A percentile compares a stretch with the other conserved stretches of the same genome.
phyloP scores from a whole-genome alignment of 2,329 filamentous ascomycete species.

The Aspergillus awamori region DNA sequence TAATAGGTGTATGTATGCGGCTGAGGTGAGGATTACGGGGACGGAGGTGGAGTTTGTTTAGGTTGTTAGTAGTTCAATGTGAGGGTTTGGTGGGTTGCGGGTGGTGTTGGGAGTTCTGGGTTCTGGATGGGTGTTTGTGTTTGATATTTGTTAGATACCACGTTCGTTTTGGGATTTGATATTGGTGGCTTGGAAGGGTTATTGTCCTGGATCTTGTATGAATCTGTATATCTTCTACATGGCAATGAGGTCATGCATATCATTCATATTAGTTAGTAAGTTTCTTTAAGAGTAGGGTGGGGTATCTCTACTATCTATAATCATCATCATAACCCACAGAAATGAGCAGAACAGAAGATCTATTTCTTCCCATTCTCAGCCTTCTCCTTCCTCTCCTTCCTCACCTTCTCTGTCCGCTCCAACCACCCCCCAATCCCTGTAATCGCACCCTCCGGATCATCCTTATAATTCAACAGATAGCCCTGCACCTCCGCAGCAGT shows the following conservation, averaged over 20 bases:
- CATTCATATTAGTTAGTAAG: no score
- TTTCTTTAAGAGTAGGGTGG: conserved; percentile 6
- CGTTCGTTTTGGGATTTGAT: no score
- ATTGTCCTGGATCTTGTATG: no score
- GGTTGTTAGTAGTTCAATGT: neutral
- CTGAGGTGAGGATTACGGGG: conserved; percentile 28
- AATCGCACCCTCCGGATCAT: conserved; percentile 36
- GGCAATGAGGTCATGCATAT: no score
- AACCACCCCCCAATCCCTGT: conserved; percentile 36
- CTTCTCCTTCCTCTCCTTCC: conserved; percentile 15
- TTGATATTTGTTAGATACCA: no score
- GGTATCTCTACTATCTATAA: conserved; percentile 6
- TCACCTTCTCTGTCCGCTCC: conserved; percentile 30
- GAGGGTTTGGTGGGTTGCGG: no score
- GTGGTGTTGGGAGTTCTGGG: no score
- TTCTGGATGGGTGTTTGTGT: no score
- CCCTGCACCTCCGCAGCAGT: conserved; percentile 48
- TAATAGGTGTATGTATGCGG: conserved; percentile 34
- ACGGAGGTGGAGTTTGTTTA: conserved; percentile 18
- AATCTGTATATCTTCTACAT: no score
- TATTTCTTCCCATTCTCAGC: conserved; percentile 1
- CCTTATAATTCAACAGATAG: conserved; percentile 42
- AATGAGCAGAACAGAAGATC: neutral
- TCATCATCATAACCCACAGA: neutral
- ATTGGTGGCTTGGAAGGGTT: no score